Evolutionary conservation across 2,329 filamentous ascomycete species (phyloP), one percentile per base, ranked within the genome.

Genomic region (Clonostachys sp.): DNA sequence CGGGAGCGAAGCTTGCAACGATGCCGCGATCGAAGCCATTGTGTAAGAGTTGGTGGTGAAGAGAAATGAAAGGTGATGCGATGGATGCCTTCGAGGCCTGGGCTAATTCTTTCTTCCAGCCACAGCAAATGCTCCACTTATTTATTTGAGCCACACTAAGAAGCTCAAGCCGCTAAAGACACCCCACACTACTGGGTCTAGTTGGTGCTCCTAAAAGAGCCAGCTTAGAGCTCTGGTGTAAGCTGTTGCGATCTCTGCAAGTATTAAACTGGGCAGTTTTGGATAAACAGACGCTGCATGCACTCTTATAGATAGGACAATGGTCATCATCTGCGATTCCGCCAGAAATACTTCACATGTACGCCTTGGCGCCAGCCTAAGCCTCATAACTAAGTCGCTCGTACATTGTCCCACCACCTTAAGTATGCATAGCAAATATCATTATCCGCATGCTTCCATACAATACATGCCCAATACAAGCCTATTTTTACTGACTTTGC

Each of bases 1-100:
- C 5, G 92, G 92, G 41, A 97, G 77, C 48, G 88, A 84, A 62
- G 84, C 83, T 53, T 89, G 83, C 41, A 97, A 78, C 49, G 89
- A 88, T 50, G 82, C 77, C 55, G 78, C 79, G 61, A 88, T 76
- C 50, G 83, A 84, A 50, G 83, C 72, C 84, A 89, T 89, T 46
- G 42, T 47, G 24, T 30, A 30, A 30, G 24, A 10, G 24, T 30
- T 45, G 53, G 51, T 9, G 44, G 53, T 48, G 53, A 51, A 55
- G 52, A 50, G 44, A 45, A 45, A 49, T 52, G 48, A 47, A 54
- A 44, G 52, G 8, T 12, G 13, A 44, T 16, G 35, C 16, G 20
- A 34, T 33, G 24, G 24, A 9, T 30, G 24, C 24, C 24, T 30
- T 30, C 24, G 9, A 30, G 8, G 24, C 24, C 24, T 30, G 24